phyloP scores from a whole-genome alignment of 1,284 basidiomycete species.

The Cutaneotrichosporon sp. region DNA sequence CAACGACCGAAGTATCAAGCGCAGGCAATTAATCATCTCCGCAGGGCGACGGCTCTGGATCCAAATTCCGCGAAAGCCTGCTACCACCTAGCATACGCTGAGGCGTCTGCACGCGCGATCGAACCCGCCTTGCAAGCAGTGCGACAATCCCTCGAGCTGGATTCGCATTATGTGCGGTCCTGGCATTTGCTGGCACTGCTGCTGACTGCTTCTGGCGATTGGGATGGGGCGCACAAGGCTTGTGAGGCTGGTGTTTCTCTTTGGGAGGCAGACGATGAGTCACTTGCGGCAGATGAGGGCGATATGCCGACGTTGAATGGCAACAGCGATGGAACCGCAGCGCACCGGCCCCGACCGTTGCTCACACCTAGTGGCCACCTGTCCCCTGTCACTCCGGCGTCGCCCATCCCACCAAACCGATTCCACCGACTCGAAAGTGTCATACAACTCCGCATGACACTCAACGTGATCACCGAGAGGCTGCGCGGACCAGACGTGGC shows the following conservation, averaged over 20 bases:
- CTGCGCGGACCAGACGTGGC: conserved; percentile 82
- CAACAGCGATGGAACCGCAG: conserved; percentile 20
- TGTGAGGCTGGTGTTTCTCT: conserved; percentile 64
- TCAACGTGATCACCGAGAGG: conserved; percentile 75
- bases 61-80: conserved; percentile 60
- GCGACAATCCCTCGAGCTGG: conserved; percentile 69
- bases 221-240: conserved; percentile 70
- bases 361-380: conserved; percentile 6
- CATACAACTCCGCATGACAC: conserved; percentile 80
- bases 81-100: conserved; percentile 74
- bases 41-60: conserved; percentile 55
- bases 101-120: conserved; percentile 67
- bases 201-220: conserved; percentile 72
- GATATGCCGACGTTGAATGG: conserved; percentile 16
- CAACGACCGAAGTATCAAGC: conserved; percentile 60
- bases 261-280: conserved; percentile 51
- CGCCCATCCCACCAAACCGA: neutral
- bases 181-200: conserved; percentile 91
- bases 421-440: conserved; percentile 56
- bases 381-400: neutral
- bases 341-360: neutral
- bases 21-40: conserved; percentile 59
- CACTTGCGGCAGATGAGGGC: conserved; percentile 14
- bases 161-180: conserved; percentile 65
- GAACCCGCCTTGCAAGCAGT: conserved; percentile 64